Conservation (phyloP, 2,329 filamentous ascomycete genomes). For the Leptoxyphium fumago region DNA sequence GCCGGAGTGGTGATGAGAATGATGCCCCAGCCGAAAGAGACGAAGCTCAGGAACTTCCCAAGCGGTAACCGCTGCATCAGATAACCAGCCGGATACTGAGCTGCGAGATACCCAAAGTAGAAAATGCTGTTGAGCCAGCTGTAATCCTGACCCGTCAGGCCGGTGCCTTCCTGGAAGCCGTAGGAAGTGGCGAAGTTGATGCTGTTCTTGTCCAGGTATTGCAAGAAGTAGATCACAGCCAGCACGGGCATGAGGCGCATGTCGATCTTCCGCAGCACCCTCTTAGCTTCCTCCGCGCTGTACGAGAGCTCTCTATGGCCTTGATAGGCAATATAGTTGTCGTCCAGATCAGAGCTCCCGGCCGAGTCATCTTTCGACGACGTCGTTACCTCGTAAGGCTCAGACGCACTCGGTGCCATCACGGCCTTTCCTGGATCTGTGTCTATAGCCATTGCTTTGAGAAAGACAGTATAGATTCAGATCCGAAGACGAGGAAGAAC, state of each 20-base stretch:
- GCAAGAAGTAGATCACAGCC: slow-evolving; percentile 23
- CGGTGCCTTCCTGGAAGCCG: slow-evolving; percentile 32
- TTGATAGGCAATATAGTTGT: slow-evolving; percentile 16
- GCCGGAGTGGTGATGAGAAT: slow-evolving; percentile 28
- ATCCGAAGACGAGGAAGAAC: too few relatives aligned
- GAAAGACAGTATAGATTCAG: too few relatives aligned
- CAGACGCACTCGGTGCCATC: too few relatives aligned
- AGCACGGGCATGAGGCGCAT: slow-evolving; percentile 20
- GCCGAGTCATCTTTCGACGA: not conserved
- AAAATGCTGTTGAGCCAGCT: slow-evolving; percentile 36
- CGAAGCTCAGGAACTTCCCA: slow-evolving; percentile 29
- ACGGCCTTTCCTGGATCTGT: too few relatives aligned
- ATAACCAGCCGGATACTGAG: slow-evolving; percentile 31
- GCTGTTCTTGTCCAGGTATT: slow-evolving; percentile 27
- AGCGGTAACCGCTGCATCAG: slow-evolving; percentile 32
- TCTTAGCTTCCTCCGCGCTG: slow-evolving; percentile 7
- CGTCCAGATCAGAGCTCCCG: slow-evolving; percentile 12
- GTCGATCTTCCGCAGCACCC: slow-evolving; percentile 22
- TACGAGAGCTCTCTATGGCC: slow-evolving; percentile 4
- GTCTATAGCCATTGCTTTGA: too few relatives aligned
- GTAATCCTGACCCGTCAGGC: slow-evolving; percentile 36
- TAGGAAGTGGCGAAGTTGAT: slow-evolving; percentile 34
- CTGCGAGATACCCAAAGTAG: slow-evolving; percentile 35
- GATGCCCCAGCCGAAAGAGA: slow-evolving; percentile 27
- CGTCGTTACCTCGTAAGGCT: too few relatives aligned